Evolutionary conservation across 31 red algal genomes (phyloP).

Genomic region (Asparagopsis taxiformis): DNA sequence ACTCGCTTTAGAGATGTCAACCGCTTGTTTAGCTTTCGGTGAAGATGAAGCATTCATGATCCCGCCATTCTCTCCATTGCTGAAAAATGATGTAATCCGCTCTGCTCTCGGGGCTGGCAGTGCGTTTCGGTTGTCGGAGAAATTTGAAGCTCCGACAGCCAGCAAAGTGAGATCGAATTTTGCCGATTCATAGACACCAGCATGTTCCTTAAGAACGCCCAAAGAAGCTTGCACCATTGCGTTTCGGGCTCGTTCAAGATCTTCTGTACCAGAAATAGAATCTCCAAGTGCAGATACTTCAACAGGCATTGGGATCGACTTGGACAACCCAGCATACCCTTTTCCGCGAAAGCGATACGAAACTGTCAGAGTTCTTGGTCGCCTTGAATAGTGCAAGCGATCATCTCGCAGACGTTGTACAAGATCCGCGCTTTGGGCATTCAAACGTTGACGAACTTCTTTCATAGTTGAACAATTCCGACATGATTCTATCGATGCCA

Average conservation of each 20-base stretch:
- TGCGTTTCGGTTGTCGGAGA: constrained; percentile 2
- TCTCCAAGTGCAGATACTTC: constrained; percentile 33
- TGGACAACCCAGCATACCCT: constrained; percentile 17
- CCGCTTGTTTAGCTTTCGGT: too few relatives aligned
- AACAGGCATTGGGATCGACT: constrained; percentile 41
- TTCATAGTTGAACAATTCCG: constrained; percentile 39
- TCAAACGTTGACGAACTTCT: constrained; percentile 30
- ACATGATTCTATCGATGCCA: constrained; percentile 52
- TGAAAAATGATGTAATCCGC: constrained; percentile 27
- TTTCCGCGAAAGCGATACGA: constrained; percentile 57
- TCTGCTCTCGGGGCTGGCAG: background rate
- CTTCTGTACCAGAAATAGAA: constrained; percentile 8
- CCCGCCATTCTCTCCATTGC: background rate
- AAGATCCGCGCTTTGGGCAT: constrained; percentile 19
- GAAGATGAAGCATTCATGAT: too few relatives aligned
- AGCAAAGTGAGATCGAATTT: constrained; percentile 52
- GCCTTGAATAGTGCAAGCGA: constrained; percentile 13
- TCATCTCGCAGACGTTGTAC: constrained; percentile 30
- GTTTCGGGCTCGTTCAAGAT: constrained; percentile 14
- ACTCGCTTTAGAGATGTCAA: too few relatives aligned
- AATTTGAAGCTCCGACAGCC: constrained; percentile 43
- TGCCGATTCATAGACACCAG: constrained; percentile 11
- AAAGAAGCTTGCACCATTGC: constrained; percentile 14
- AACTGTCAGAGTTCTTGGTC: constrained; percentile 52
- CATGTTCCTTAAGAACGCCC: constrained; percentile 30